Evolutionary conservation across 805 yeast genomes (phyloP), one percentile per base, ranked within the genome.

Genomic region (Candida qinlingensis): DNA sequence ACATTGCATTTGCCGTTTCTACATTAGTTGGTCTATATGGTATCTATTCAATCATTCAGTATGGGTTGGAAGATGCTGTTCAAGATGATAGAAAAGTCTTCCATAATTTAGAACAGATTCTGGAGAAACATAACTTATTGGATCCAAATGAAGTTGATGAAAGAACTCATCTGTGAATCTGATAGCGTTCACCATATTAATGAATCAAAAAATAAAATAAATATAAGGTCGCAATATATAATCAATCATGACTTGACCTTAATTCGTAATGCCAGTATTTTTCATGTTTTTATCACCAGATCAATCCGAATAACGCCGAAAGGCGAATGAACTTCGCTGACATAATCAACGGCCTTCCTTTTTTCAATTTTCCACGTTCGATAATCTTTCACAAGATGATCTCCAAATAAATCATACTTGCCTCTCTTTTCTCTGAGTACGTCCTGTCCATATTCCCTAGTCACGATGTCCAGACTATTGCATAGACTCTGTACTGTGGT

Each of bases 1-100:
- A 85, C 59, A 45, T 81, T 52, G 90, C 90, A 4, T 62, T 86
- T 43, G 50, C 68, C 0, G 50, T 79, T 1, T 83, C 87, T 44
- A 70, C 81, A 0, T 25, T 75, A 0, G 67, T 74, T 33, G 92
- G 85, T 1, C 27, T 85, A 3, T 77, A 70, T 54, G 94, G 94
- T 3, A 59, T 85, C 7, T 72, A 61, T 46, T 69, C 83, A 4
- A 83, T 86, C 47, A 74, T 77, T 50, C 71, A 71, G 44, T 86
- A 77, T 61, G 92, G 92, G 12, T 72, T 84, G 65, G 80, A 77
- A 45, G 91, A 84, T 57, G 72, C 80, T 26, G 68, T 71, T 45
- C 68, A 70, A 33, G 79, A 77, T 47, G 78, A 79, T 50, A 71
- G 72, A 39, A 72, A 55, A 19, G 65, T 71, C 4, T 65, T 64